Evolutionary conservation across 768 basidiomycete genomes (phyloP), one percentile per base, ranked within the genome.

Genomic region (Coprinellus micaceus): DNA sequence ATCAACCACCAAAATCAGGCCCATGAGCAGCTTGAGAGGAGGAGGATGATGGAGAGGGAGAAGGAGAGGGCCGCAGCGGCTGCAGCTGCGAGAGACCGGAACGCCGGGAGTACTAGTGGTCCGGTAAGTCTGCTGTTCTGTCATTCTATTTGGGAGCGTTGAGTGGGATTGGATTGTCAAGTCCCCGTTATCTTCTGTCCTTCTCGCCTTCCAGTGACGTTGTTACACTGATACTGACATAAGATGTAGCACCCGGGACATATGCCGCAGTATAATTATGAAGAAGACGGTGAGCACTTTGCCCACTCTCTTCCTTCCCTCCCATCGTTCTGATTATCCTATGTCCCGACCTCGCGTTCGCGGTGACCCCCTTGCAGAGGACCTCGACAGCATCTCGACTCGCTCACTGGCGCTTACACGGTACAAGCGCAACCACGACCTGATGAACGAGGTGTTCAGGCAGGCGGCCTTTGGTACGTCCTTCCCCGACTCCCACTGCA

Each of bases 401-500:
- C 80, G 87, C 41, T 82, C 88, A 2, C 75, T 91, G 15, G 87
- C 91, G 6, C 63, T 88, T 33, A 80, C 83, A 17, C 78, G 90
- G 33, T 93, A 91, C 64, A 81, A 78, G 60, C 83, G 89, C 5
- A 93, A 93, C 63, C 89, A 92, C 63, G 90, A 91, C 43, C 74
- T 87, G 58, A 93, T 93, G 89, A 86, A 86, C 64, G 87, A 87
- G 41, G 86, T 93, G 1, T 91, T 93, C 68, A 77, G 76, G 60
- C 79, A 82, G 60, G 89, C 90, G 22, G 87, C 86, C 0, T 87
- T 83, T 62, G 82, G 89, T 77, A 53, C 30, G 69, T 58, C 11
- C 36, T 37, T 54, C 7, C 19, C 7, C 7, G 21, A 22, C 24
- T 41, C 54, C 59, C 13, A 56, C 26, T 7, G 24, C 2, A 13